Base-by-base conservation (phyloP, 2,329 filamentous ascomycete genomes). In the Torrubiellomyces zombiae region DNA sequence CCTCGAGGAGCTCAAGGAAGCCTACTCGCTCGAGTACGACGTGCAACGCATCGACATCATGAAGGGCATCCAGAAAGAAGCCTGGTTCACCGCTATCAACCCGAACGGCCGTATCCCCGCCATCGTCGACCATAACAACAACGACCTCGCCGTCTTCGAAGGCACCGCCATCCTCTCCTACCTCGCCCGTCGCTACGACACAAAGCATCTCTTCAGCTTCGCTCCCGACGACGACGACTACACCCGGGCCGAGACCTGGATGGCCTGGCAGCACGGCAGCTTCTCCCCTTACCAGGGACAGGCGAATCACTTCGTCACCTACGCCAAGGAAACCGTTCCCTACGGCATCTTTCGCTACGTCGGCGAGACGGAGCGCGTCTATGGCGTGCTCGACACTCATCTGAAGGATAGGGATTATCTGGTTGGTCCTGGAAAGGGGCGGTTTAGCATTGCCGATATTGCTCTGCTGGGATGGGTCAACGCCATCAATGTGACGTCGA, bases 331-430 rank as follows among this genome's bases (percentile, higher is more conserved):
- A 40, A 64, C 63, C 40, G 74, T 80, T 39, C 59, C 70, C 24
- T 85, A 82, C 45, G 71, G 63, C 24, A 63, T 76, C 10, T 72
- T 76, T 41, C 67, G 79, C 20, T 86, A 85, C 48, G 58, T 75
- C 26, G 80, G 77, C 39, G 80, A 86, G 56, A 69, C 72, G 2
- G 63, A 76, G 35, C 67, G 80, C 3, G 59, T 86, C 2, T 85
- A 83, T 49, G 64, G 73, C 14, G 58, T 85, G 12, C 59, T 86
- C 2, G 64, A 86, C 45, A 58, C 60, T 38, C 73, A 75, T 26
- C 67, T 86, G 9, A 38, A 38, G 9, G 40, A 45, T 14, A 53
- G 62, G 3, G 58, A 66, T 26, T 70, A 53, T 33, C 40, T 69
- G 6, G 64, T 58, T 3, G 74, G 74, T 4, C 43, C 58, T 2